A percentile compares a stretch with the other conserved stretches of the same genome.
phyloP scores from a whole-genome alignment of 2,329 filamentous ascomycete species.

The Geosmithia putterillii region DNA sequence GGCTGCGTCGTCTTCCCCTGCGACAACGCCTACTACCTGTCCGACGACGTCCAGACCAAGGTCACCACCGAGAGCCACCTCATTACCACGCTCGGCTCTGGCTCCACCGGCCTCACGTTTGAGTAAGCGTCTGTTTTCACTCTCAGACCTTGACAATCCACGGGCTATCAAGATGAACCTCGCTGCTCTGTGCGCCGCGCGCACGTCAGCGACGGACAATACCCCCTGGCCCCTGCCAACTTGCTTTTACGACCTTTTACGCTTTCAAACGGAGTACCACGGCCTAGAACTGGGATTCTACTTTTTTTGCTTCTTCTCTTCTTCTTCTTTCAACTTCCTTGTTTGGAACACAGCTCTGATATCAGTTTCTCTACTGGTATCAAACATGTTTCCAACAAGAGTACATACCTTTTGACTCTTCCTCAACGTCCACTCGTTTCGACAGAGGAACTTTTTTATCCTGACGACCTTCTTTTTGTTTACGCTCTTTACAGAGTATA shows the following conservation, averaged over 20 bases:
- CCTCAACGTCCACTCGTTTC: not conserved
- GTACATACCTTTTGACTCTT: too few relatives aligned
- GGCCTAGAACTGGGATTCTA: not conserved
- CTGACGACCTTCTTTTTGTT: not conserved
- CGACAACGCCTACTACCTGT: constrained; percentile 37
- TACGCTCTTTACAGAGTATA: too few relatives aligned
- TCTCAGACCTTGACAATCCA: too few relatives aligned
- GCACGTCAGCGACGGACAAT: too few relatives aligned
- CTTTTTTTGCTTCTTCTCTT: not conserved
- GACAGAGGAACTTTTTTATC: not conserved
- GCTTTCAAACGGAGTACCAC: constrained; percentile 1
- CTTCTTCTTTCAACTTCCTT: not conserved
- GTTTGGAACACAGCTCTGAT: not conserved
- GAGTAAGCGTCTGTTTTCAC: too few relatives aligned
- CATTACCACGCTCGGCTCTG: constrained; percentile 35
- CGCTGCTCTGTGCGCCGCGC: too few relatives aligned
- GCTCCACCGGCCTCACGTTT: constrained; percentile 11
- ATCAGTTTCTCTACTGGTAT: too few relatives aligned
- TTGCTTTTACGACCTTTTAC: constrained; percentile 5
- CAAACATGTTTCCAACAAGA: too few relatives aligned
- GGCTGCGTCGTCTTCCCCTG: constrained; percentile 41
- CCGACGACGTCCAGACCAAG: constrained; percentile 45
- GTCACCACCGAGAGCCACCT: constrained; percentile 33
- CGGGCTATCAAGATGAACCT: too few relatives aligned
- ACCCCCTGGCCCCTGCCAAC: too few relatives aligned